phyloP scores from a whole-genome alignment of 2,329 filamentous ascomycete species.

The Phaeosphaeria sp. region DNA sequence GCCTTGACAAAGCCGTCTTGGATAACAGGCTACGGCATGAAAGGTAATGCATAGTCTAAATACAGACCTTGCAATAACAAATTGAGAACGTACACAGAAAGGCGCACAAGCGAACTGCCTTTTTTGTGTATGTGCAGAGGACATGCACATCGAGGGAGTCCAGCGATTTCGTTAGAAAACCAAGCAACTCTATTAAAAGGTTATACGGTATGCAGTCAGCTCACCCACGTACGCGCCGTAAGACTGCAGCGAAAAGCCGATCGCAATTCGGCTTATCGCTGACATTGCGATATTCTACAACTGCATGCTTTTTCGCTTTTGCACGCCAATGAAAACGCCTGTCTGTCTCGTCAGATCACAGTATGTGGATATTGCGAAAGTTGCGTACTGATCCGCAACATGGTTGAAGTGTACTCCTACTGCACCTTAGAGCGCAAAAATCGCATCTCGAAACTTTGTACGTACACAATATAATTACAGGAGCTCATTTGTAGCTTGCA shows the following conservation, averaged over 20 bases:
- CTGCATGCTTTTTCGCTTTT: background rate
- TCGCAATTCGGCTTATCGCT: background rate
- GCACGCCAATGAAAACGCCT: background rate
- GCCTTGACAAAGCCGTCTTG: background rate
- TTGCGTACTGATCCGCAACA: background rate
- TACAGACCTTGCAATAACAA: background rate
- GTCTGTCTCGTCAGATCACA: background rate
- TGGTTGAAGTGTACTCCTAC: no score
- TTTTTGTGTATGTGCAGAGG: background rate
- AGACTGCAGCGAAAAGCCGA: background rate
- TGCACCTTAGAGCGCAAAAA: no score
- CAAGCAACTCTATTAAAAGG: background rate
- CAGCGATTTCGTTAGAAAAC: background rate
- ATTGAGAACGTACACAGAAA: background rate
- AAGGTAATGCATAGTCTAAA: background rate
- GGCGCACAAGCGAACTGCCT: background rate
- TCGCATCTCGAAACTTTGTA: no score
- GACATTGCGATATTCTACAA: no score
- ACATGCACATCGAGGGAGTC: background rate
- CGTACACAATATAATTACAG: background rate
- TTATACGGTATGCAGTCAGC: background rate
- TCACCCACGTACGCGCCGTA: slow-evolving; percentile 1
- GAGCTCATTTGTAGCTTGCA: no score
- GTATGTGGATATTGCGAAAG: no score
- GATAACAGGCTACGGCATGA: background rate